Evolutionary conservation across 2,329 filamentous ascomycete genomes (phyloP), one percentile per base, ranked within the genome.

Genomic region (Onygenales sp.): DNA sequence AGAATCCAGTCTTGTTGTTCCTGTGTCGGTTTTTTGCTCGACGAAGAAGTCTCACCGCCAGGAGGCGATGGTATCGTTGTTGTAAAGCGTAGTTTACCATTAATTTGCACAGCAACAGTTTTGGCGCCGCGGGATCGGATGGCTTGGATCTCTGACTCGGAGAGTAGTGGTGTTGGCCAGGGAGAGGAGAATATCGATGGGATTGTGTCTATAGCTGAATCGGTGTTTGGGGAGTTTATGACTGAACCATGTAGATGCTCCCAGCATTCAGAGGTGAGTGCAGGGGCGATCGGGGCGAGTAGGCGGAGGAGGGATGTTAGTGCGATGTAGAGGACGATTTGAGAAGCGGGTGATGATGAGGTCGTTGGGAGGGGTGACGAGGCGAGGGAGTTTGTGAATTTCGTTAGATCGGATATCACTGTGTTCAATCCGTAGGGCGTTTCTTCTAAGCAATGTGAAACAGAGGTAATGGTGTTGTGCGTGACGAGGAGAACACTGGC

Each of bases 261-360:
- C 87, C 87, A 94, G 67, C 83, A 87, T 70, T 95, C 88, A 60
- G 92, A 88, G 1, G 88, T 79, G 55, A 93, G 82, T 0, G 86
- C 87, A 0, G 90, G 90, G 0, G 87, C 82, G 51, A 95, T 82
- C 3, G 90, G 90, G 0, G 88, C 86, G 60, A 91, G 74, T 72
- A 95, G 81, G 49, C 82, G 81, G 42, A 92, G 66, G 7, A 94
- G 77, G 3, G 75, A 71, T 1, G 75, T 74, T 69, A 64, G 70
- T 73, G 58, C 87, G 63, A 62, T 59, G 48, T 72, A 72, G 34
- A 64, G 58, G 4, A 69, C 49, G 3, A 64, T 61, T 39, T 74
- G 72, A 5, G 72, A 71, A 21, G 51, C 48, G 9, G 39, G n/a
- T 10, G 47, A 32, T 49, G 52, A 43, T 27, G 54, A 11, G 8